These are phyloP conservation scores for Fusarium virguliforme DNA, from an alignment of 2,329 filamentous ascomycete genomes.

Conservation along the genomic window DNA sequence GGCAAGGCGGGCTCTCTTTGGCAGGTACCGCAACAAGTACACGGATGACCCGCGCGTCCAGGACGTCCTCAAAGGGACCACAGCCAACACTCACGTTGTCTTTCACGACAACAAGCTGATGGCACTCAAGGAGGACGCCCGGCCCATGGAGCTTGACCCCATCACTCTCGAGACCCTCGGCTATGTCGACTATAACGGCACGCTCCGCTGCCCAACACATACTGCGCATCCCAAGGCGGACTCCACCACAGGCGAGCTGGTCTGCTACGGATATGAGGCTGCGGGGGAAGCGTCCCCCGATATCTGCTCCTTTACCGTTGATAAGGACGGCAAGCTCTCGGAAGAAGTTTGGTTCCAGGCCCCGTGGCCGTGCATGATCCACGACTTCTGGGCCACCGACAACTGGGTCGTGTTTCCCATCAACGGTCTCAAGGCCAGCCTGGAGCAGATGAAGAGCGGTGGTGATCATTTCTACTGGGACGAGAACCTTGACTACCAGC, in stretches of 20 bases:
- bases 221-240: constrained; percentile 24
- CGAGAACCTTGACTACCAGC: constrained; percentile 19
- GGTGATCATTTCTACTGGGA: constrained; percentile 28
- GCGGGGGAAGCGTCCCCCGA: constrained; percentile 8
- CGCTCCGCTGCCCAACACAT: constrained; percentile 1
- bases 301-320: constrained; percentile 13
- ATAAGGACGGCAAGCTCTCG: constrained; percentile 18
- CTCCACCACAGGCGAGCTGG: constrained; percentile 22
- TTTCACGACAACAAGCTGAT: constrained; percentile 13
- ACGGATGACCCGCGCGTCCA: constrained; percentile 17
- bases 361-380: constrained; percentile 11
- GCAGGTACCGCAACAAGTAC: constrained; percentile 28
- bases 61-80: constrained; percentile 9
- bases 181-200: constrained; percentile 23
- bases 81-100: constrained; percentile 12
- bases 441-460: constrained; percentile 26
- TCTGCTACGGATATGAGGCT: constrained; percentile 22
- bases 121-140: constrained; percentile 19
- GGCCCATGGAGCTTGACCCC: constrained; percentile 17
- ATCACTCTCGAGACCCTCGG: constrained; percentile 26
- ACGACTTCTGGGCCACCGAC: constrained; percentile 18
- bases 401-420: constrained; percentile 22
- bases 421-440: constrained; percentile 12
- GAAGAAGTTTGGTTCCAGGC: constrained; percentile 20
- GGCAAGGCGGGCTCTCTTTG: constrained; percentile 23